phyloP scores from a whole-genome alignment of 345 rosid genomes.

The Aethionema arabicum region DNA sequence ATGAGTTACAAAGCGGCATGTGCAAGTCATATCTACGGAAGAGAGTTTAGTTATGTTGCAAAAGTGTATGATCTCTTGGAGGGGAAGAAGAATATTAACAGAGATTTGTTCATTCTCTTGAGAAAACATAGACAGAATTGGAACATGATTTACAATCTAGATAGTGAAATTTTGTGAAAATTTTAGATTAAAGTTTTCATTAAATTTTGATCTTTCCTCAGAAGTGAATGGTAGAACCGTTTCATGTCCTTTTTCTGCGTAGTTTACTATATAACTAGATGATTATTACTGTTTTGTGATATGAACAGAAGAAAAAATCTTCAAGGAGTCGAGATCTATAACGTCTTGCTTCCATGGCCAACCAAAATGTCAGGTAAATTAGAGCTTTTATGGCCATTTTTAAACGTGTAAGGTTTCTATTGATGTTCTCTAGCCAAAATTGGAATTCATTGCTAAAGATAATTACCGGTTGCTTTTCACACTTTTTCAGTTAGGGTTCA shows the following conservation, averaged over 20 bases:
- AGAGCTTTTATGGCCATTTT: neutral
- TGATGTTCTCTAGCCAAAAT: neutral
- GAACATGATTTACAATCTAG: too few relatives aligned
- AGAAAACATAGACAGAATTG: conserved; percentile 36
- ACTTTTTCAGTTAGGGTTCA: conserved; percentile 17
- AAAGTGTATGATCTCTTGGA: conserved; percentile 34
- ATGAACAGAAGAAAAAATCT: conserved; percentile 64
- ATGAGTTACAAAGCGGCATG: conserved; percentile 60
- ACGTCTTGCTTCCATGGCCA: conserved; percentile 44
- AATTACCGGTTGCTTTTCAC: neutral
- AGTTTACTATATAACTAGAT: neutral
- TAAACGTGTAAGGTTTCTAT: neutral
- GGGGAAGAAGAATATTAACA: conserved; percentile 16
- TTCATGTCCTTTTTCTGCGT: neutral
- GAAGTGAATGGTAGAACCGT: too few relatives aligned
- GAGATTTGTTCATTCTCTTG: conserved; percentile 41
- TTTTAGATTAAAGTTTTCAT: too few relatives aligned
- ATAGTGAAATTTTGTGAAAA: too few relatives aligned
- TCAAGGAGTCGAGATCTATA: conserved; percentile 54
- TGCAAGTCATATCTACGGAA: conserved; percentile 58
- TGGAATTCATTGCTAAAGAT: conserved; percentile 10
- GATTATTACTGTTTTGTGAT: conserved; percentile 5
- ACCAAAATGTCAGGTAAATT: conserved; percentile 59
- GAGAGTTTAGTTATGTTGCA: conserved; percentile 40
- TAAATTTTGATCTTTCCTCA: too few relatives aligned